A percentile compares a stretch with the other conserved stretches of the same genome.
Evolutionary conservation across 23 red algal genomes (phyloP).

Genomic region (Gracilaria vermiculophylla): DNA sequence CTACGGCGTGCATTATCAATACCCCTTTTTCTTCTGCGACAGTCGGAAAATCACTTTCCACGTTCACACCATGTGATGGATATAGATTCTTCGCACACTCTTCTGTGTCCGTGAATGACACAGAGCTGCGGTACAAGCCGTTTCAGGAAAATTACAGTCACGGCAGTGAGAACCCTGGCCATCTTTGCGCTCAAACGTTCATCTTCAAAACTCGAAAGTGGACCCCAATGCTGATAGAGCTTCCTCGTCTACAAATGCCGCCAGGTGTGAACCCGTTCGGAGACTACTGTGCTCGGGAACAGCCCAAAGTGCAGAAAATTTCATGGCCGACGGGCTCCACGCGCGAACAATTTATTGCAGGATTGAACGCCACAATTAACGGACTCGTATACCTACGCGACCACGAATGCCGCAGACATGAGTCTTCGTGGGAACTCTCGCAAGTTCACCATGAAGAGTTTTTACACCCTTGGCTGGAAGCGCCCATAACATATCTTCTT

Average conservation of each 20-base stretch:
- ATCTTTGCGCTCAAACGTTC: neutral
- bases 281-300: conserved; percentile 3
- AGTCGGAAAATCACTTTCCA: neutral
- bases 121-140: neutral
- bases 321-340: neutral
- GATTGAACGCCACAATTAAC: conserved; percentile 2
- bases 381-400: neutral
- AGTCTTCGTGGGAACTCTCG: neutral
- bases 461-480: neutral
- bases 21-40: neutral
- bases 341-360: neutral
- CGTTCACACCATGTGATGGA: neutral
- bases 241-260: neutral
- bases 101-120: neutral
- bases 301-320: neutral
- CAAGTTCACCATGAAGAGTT: neutral
- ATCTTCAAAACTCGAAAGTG: neutral
- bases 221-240: neutral
- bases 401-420: neutral
- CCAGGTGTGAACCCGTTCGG: neutral
- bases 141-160: conserved; percentile 7
- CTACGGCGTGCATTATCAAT: neutral
- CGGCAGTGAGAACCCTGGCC: neutral
- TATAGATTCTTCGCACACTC: neutral
- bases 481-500: neutral